Percentiles rank a stretch among this genome's conserved stretches.
phyloP scores from a whole-genome alignment of 2,329 filamentous ascomycete genomes.

The Ilyonectria destructans region DNA sequence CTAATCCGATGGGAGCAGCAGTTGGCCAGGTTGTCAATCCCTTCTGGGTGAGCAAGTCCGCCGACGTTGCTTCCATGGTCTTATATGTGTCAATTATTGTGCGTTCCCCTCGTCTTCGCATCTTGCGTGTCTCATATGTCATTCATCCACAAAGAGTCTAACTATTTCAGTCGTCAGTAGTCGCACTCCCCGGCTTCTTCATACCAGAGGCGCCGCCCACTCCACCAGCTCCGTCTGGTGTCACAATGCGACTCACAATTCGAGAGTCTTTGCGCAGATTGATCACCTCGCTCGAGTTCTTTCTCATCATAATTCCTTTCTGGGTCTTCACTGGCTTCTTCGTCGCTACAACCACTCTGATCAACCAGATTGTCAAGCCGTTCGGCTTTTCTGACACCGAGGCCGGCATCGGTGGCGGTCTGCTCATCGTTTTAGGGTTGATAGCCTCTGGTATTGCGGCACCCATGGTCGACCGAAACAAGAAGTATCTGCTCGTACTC shows the following conservation, averaged over 20 bases:
- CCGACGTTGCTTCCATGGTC: constrained; percentile 84
- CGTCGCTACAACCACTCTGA: constrained; percentile 89
- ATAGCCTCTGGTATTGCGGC: constrained; percentile 82
- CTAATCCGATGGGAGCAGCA: constrained; percentile 92
- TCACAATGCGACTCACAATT: too few relatives aligned
- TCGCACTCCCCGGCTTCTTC: too few relatives aligned
- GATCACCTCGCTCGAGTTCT: constrained; percentile 78
- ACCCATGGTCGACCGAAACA: constrained; percentile 88
- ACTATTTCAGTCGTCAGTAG: too few relatives aligned
- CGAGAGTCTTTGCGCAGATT: too few relatives aligned
- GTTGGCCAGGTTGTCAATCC: constrained; percentile 90
- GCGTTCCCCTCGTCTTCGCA: constrained; percentile 66
- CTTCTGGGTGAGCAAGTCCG: constrained; percentile 75
- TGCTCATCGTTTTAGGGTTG: constrained; percentile 92
- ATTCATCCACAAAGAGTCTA: too few relatives aligned
- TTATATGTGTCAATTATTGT: constrained; percentile 89
- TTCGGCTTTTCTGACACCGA: constrained; percentile 88
- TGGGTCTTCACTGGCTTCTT: constrained; percentile 90
- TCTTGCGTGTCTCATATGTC: too few relatives aligned
- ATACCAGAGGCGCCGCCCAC: too few relatives aligned
- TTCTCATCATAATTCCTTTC: constrained; percentile 85
- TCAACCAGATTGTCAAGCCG: constrained; percentile 91
- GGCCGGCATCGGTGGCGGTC: constrained; percentile 89
- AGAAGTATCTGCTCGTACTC: constrained; percentile 82
- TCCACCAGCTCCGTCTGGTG: too few relatives aligned